Percentiles rank a stretch among this genome's conserved stretches.
Evolutionary conservation across 805 yeast genomes (phyloP).

Genomic region (Sugiyamaella boreocaroliniensis): DNA sequence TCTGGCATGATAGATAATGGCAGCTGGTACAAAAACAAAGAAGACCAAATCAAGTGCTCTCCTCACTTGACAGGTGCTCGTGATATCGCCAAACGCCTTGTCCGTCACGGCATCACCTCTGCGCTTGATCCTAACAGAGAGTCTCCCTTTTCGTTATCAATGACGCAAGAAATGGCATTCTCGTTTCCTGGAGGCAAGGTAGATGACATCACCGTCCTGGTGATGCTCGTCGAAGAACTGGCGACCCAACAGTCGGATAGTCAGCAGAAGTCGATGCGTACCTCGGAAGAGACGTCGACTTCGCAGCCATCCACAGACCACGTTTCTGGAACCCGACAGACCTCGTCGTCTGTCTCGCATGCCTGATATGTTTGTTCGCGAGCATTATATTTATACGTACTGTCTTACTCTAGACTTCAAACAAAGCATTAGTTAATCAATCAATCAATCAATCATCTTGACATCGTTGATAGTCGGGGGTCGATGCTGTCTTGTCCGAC

Average conservation of each 20-base stretch:
- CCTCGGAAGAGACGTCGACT: neutral
- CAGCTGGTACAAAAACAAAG: slow-evolving; percentile 28
- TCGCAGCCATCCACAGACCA: no score
- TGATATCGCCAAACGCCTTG: slow-evolving; percentile 48
- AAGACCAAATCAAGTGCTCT: slow-evolving; percentile 21
- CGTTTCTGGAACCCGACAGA: no score
- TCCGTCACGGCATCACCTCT: slow-evolving; percentile 56
- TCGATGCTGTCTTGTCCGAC: slow-evolving; percentile 1
- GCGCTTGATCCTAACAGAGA: slow-evolving; percentile 70
- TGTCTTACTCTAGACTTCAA: neutral
- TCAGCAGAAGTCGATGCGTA: neutral
- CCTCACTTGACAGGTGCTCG: slow-evolving; percentile 30
- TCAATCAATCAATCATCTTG: slow-evolving; percentile 1
- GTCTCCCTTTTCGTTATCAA: slow-evolving; percentile 79
- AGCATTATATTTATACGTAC: neutral
- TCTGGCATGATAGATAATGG: slow-evolving; percentile 41
- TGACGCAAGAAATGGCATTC: slow-evolving; percentile 58
- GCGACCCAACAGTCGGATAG: neutral
- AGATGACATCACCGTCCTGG: slow-evolving; percentile 84
- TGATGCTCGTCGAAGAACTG: slow-evolving; percentile 48
- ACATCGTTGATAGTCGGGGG: slow-evolving; percentile 9
- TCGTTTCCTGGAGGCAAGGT: slow-evolving; percentile 86
- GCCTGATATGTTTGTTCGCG: no score
- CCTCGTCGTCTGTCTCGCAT: no score
- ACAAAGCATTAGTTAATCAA: no score